phyloP scores from a whole-genome alignment of 306 rosid species.

The Casuarina cunninghamiana region DNA sequence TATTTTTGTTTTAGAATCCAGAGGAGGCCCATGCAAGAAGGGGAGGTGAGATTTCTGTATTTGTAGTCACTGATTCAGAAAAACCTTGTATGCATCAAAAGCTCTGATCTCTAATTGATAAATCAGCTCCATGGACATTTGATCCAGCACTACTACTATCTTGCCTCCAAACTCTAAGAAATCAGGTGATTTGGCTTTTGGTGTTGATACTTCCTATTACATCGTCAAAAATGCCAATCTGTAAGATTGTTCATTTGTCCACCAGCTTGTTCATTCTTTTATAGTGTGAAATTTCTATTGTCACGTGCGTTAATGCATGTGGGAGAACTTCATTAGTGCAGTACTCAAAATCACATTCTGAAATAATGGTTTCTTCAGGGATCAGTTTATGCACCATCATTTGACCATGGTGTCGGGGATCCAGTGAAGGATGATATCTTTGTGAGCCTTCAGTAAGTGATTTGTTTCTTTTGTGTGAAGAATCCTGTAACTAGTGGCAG shows the following conservation, averaged over 20 bases:
- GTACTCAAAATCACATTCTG: conserved; percentile 35
- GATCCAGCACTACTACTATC: conserved; percentile 60
- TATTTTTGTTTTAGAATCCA: conserved; percentile 61
- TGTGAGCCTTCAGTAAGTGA: conserved; percentile 74
- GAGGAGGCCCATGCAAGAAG: conserved; percentile 95
- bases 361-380: conserved; percentile 61
- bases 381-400: conserved; percentile 86
- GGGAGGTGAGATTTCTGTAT: conserved; percentile 75
- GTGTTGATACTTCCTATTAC: conserved; percentile 22
- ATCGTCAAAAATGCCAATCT: conserved; percentile 8
- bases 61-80: conserved; percentile 25
- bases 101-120: conserved; percentile 43
- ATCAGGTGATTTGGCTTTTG: conserved; percentile 48
- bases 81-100: conserved; percentile 28
- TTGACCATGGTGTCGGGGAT: conserved; percentile 92
- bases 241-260: conserved; percentile 2
- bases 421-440: conserved; percentile 84
- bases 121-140: conserved; percentile 98
- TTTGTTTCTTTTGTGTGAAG: conserved; percentile 20
- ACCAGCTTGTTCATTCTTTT: not conserved
- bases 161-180: conserved; percentile 70
- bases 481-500: not conserved
- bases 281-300: not conserved
- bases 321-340: conserved; percentile 24
- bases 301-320: conserved; percentile 5